Evolutionary conservation across 176 grass and related monocot genomes (phyloP).

Genomic region (Cenchrus fungigraminus): DNA sequence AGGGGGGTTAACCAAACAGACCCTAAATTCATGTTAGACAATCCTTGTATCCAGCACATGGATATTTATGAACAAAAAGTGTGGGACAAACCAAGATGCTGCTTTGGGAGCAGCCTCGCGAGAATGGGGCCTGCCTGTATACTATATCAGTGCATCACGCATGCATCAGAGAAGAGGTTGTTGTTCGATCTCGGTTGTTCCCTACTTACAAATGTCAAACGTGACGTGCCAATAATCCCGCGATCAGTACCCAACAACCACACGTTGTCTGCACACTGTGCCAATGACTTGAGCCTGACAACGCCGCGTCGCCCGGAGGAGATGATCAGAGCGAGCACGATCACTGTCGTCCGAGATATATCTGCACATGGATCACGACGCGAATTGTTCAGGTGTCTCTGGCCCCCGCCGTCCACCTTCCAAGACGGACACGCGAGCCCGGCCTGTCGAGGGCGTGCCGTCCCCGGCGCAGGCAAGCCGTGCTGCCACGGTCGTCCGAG

Average conservation of each 20-base stretch:
- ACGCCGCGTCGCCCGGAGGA: not conserved
- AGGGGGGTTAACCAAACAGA: too few relatives aligned
- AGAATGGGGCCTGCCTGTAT: not conserved
- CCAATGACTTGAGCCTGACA: not conserved
- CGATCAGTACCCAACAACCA: not conserved
- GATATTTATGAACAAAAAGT: not conserved
- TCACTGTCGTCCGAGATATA: not conserved
- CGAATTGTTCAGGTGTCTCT: not conserved
- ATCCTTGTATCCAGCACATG: not conserved
- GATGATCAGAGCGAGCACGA: not conserved
- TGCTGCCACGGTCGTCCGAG: slow-evolving; percentile 24
- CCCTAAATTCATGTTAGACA: not conserved
- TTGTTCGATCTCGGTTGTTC: not conserved
- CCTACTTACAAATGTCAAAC: not conserved
- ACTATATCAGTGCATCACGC: not conserved
- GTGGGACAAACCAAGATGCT: slow-evolving; percentile 19
- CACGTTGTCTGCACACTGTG: not conserved
- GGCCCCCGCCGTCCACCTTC: not conserved
- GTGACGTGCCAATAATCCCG: not conserved
- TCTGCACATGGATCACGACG: not conserved
- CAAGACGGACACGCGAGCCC: slow-evolving; percentile 16
- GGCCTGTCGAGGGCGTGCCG: slow-evolving; percentile 10
- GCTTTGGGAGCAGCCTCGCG: not conserved
- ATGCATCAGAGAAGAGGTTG: not conserved
- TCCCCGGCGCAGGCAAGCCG: slow-evolving; percentile 31